Conservation (phyloP, 1,139 yeast species). For the Lodderomyces orthopsilosis region DNA sequence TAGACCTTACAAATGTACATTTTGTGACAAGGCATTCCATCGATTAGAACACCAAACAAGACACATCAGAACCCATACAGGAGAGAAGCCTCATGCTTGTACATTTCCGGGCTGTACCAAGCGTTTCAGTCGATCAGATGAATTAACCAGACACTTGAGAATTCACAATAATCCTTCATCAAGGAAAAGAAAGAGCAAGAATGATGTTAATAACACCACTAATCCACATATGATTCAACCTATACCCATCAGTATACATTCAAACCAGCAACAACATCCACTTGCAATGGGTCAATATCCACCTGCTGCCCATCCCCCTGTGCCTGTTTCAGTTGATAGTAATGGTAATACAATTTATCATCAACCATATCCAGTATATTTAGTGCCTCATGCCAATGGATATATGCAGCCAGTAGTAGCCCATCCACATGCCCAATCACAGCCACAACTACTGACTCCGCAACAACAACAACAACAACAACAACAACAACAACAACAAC, state of each 20-base stretch:
- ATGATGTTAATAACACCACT: not conserved
- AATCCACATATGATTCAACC: not conserved
- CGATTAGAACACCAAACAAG: constrained; percentile 67
- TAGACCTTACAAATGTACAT: constrained; percentile 57
- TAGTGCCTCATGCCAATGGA: constrained; percentile 24
- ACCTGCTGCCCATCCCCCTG: constrained; percentile 16
- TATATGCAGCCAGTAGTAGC: constrained; percentile 13
- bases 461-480: constrained; percentile 9
- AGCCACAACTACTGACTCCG: constrained; percentile 5
- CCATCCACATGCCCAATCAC: constrained; percentile 6
- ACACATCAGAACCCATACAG: constrained; percentile 69
- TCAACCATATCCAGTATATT: constrained; percentile 35
- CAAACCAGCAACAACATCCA: constrained; percentile 5
- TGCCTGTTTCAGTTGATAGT: constrained; percentile 34
- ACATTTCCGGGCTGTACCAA: constrained; percentile 65
- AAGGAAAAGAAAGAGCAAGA: constrained; percentile 24
- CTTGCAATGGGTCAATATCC: not conserved
- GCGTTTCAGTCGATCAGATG: constrained; percentile 66
- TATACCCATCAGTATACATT: not conserved
- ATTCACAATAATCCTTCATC: constrained; percentile 59
- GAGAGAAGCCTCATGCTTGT: constrained; percentile 75
- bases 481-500: constrained; percentile 9
- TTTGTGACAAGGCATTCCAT: constrained; percentile 63
- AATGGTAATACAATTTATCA: constrained; percentile 37
- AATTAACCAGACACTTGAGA: constrained; percentile 63